Conservation (phyloP, 192 early-diverging fungal species). For the Borealophlyctis nickersoniae region DNA sequence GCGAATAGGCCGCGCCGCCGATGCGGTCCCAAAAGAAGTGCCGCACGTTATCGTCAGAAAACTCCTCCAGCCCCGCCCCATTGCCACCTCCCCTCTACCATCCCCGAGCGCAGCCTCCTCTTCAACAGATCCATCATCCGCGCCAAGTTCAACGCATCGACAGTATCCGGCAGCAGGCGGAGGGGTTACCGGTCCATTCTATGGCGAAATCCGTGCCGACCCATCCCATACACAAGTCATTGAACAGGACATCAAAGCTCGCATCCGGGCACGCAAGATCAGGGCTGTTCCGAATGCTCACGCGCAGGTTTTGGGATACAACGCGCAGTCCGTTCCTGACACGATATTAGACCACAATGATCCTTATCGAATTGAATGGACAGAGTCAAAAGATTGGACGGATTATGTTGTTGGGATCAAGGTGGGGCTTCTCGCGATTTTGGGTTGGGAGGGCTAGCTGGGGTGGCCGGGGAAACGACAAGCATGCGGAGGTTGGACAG, state of each 20-base stretch:
- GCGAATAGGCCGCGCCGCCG: constrained; percentile 77
- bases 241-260: constrained; percentile 68
- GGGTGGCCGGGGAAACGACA: too few relatives aligned
- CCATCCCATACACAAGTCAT: constrained; percentile 41
- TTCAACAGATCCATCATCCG: not conserved
- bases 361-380: constrained; percentile 88
- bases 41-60: constrained; percentile 78
- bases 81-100: not conserved
- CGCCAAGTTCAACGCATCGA: too few relatives aligned
- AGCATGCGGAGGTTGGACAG: too few relatives aligned
- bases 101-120: constrained; percentile 27
- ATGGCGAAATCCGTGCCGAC: constrained; percentile 11
- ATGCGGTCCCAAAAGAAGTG: constrained; percentile 71
- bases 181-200: not conserved
- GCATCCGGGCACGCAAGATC: constrained; percentile 79
- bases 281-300: constrained; percentile 72
- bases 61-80: not conserved
- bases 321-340: constrained; percentile 60
- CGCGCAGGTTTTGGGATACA: constrained; percentile 70
- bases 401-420: constrained; percentile 62
- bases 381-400: constrained; percentile 40
- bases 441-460: too few relatives aligned
- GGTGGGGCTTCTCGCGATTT: too few relatives aligned
- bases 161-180: too few relatives aligned
- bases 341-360: constrained; percentile 86